phyloP scores from a whole-genome alignment of 306 rosid genomes.

The apple (Malus domestica) region DNA sequence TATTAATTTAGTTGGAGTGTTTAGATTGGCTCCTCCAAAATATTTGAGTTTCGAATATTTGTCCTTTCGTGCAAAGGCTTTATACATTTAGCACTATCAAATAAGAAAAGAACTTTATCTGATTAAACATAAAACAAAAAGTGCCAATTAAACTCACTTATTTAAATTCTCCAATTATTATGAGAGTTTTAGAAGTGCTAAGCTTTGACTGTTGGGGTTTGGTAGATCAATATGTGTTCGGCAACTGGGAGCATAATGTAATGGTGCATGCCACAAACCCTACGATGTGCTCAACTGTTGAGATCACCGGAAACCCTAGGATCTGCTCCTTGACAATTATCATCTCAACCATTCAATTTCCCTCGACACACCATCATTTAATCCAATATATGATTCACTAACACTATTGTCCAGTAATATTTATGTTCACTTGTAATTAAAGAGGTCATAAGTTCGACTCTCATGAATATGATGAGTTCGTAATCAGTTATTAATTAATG shows the following conservation, averaged over 20 bases:
- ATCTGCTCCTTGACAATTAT: background rate
- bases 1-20: background rate
- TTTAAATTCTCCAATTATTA: background rate
- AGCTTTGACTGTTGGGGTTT: background rate
- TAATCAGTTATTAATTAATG: too few species aligned
- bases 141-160: background rate
- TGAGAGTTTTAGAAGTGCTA: background rate
- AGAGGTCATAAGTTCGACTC: background rate
- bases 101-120: too few species aligned
- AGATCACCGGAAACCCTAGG: too few species aligned
- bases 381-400: too few species aligned
- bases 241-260: conserved; percentile 18
- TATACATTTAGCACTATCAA: background rate
- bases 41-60: background rate
- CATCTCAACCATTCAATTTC: conserved; percentile 8
- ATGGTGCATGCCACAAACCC: background rate
- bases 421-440: too few species aligned
- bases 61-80: background rate
- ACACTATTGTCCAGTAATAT: too few species aligned
- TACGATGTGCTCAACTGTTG: background rate
- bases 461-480: too few species aligned
- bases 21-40: background rate
- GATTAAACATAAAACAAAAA: too few species aligned
- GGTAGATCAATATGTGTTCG: conserved; percentile 9
- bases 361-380: background rate